Conservation (phyloP, 352 stramenopile genomes). For the Blastocystis sp. region DNA sequence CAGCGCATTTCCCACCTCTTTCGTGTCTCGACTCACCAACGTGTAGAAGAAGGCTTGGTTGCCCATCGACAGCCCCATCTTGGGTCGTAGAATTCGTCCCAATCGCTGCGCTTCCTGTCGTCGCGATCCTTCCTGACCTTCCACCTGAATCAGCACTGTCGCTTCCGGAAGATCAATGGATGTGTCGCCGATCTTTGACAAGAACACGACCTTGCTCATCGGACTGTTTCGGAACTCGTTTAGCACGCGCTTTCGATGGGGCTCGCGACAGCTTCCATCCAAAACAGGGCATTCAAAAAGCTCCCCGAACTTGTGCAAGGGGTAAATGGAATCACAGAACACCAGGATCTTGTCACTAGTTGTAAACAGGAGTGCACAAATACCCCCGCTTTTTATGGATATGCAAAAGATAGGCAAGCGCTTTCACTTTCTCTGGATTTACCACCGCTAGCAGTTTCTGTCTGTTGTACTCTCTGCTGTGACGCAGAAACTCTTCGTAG, state of each 20-base stretch:
- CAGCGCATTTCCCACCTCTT: conserved; percentile 98
- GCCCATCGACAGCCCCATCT: conserved; percentile 85
- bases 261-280: conserved; percentile 45
- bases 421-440: conserved; percentile 93
- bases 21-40: conserved; percentile 94
- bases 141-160: conserved; percentile 99
- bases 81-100: conserved; percentile 95
- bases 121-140: conserved; percentile 94
- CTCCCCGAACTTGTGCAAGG: conserved; percentile 77
- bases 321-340: conserved; percentile 74
- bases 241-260: conserved; percentile 77
- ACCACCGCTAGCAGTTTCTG: conserved; percentile 95
- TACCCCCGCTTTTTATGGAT: conserved; percentile 64
- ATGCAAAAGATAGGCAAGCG: conserved; percentile 48
- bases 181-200: conserved; percentile 92
- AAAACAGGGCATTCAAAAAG: conserved; percentile 18
- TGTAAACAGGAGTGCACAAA: conserved; percentile 86
- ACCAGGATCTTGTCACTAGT: conserved; percentile 79
- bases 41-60: conserved; percentile 99
- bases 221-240: conserved; percentile 76
- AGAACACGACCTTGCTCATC: conserved; percentile 79
- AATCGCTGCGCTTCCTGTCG: conserved; percentile 97
- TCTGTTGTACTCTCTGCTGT: conserved; percentile 30
- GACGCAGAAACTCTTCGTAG: conserved; percentile 82
- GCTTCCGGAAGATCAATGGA: conserved; percentile 98